Evolutionary conservation across 495 filamentous ascomycete genomes (phyloP).

Genomic region (Neurospora intermedia): DNA sequence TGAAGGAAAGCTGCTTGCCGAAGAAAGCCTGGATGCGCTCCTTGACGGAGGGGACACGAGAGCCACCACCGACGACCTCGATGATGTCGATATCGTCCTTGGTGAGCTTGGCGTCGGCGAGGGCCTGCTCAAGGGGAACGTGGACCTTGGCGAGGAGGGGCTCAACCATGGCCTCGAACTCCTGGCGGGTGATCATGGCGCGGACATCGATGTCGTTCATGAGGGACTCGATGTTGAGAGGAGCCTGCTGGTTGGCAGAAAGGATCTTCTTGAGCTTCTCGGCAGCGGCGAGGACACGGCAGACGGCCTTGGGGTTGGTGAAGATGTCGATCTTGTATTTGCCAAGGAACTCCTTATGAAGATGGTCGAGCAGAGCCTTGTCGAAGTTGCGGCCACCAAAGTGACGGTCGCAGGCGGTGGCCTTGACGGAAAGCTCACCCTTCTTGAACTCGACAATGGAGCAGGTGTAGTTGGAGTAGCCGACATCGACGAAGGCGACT

Average conservation of each 20-base stretch:
- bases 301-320: conserved; percentile 76
- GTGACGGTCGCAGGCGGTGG: conserved; percentile 89
- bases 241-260: conserved; percentile 86
- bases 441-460: conserved; percentile 95
- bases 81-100: conserved; percentile 87
- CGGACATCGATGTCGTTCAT: conserved; percentile 97
- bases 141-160: conserved; percentile 69
- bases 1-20: conserved; percentile 85
- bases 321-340: conserved; percentile 87
- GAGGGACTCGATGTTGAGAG: conserved; percentile 94
- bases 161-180: conserved; percentile 82
- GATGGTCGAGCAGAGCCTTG: conserved; percentile 85
- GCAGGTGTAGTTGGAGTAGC: conserved; percentile 89
- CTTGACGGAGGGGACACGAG: conserved; percentile 90
- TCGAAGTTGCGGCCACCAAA: conserved; percentile 98
- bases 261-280: conserved; percentile 99
- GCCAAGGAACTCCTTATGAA: conserved; percentile 88
- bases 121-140: conserved; percentile 73
- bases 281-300: conserved; percentile 73
- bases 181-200: conserved; percentile 82
- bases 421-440: conserved; percentile 88
- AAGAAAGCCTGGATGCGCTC: conserved; percentile 84
- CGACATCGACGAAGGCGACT: conserved; percentile 91
- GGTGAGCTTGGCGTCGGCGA: conserved; percentile 81
- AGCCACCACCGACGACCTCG: conserved; percentile 91